phyloP scores from a whole-genome alignment of 371 early-diverging fungal genomes.

The Lichtheimia hyalospora region DNA sequence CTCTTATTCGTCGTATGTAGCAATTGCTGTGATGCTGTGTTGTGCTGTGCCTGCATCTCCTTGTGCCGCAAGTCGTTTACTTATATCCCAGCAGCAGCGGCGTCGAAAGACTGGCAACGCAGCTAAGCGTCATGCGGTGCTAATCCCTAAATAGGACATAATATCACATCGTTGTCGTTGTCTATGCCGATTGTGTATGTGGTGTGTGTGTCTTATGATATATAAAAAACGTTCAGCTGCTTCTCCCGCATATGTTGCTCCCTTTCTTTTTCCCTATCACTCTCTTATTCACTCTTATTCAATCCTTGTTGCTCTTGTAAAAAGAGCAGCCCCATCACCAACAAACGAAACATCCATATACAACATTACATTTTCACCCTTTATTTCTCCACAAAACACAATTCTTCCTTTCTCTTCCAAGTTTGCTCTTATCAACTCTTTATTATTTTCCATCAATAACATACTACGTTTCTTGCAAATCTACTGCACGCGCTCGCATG shows the following conservation, averaged over 20 bases:
- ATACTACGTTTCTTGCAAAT: not conserved
- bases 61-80: not conserved
- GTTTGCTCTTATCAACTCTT: constrained; percentile 7
- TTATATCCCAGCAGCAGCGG: too few species aligned
- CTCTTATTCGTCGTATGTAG: not conserved
- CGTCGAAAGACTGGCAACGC: not conserved
- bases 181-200: not conserved
- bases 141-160: not conserved
- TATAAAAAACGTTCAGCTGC: not conserved
- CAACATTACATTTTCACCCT: not conserved
- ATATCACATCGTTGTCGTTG: constrained; percentile 1
- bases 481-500: not conserved
- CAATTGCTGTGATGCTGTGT: not conserved
- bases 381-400: not conserved
- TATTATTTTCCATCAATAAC: not conserved
- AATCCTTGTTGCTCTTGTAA: not conserved
- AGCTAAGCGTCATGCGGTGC: constrained; percentile 10
- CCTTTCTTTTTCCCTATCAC: not conserved
- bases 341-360: too few species aligned
- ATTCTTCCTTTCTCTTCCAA: constrained; percentile 1
- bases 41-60: not conserved
- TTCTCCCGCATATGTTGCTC: not conserved
- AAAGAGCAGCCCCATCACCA: too few species aligned
- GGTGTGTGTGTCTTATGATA: not conserved
- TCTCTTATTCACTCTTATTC: not conserved